Evolutionary conservation across 352 stramenopile species (phyloP).

Genomic region (Elongisporangium prolatum): DNA sequence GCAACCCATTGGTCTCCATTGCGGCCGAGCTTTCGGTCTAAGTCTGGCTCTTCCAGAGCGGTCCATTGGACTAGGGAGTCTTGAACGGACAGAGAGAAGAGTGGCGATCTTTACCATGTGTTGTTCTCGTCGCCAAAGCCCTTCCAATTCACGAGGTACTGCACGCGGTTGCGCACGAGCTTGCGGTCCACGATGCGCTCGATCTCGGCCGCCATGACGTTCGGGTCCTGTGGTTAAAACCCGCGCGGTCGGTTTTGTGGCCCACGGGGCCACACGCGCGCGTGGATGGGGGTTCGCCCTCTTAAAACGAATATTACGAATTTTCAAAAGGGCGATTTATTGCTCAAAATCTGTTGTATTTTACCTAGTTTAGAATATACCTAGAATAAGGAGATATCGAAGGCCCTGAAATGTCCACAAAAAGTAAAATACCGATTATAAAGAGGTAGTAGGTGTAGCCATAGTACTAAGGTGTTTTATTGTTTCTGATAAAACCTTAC

Average conservation of each 20-base stretch:
- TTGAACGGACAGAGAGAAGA: background rate
- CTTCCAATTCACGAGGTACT: slow-evolving; percentile 81
- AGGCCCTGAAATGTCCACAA: too few species aligned
- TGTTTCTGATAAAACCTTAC: background rate
- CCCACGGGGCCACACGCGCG: background rate
- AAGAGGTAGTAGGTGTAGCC: background rate
- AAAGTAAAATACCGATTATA: background rate
- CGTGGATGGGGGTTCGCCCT: background rate
- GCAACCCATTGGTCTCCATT: background rate
- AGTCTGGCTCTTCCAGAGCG: background rate
- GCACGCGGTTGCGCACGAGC: slow-evolving; percentile 70
- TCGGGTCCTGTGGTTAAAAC: slow-evolving; percentile 2
- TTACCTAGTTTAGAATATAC: background rate
- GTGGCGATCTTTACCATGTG: slow-evolving; percentile 45
- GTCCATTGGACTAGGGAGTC: background rate
- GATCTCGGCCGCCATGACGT: slow-evolving; percentile 56
- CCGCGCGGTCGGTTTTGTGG: slow-evolving; percentile 1
- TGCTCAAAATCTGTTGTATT: background rate
- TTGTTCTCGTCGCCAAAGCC: slow-evolving; percentile 81
- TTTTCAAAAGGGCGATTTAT: background rate
- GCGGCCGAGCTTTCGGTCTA: background rate
- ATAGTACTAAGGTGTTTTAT: background rate
- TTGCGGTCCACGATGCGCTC: slow-evolving; percentile 81
- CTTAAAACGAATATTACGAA: slow-evolving; percentile 1
- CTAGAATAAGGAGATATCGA: background rate